Evolutionary conservation across 345 rosid species (phyloP).

Genomic region (Jatropha curcas): DNA sequence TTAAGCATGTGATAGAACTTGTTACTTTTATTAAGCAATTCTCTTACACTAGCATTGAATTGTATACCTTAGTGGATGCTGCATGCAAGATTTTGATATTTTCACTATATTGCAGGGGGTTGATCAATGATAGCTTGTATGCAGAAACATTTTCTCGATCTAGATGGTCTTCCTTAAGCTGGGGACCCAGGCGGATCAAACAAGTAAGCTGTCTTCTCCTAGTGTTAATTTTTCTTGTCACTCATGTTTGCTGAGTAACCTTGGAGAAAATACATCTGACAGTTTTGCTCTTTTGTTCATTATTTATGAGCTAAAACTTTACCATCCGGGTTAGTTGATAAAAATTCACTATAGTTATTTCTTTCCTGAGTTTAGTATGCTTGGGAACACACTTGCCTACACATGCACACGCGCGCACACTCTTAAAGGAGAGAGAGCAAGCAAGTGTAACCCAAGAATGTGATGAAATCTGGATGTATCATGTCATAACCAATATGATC

Average conservation of each 20-base stretch:
- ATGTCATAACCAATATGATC: not conserved
- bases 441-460: not conserved
- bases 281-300: not conserved
- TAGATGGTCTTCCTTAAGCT: constrained; percentile 78
- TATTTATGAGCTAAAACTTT: not conserved
- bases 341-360: not conserved
- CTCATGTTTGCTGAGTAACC: not conserved
- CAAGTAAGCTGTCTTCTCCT: constrained; percentile 49
- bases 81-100: constrained; percentile 10
- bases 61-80: not conserved
- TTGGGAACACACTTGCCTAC: not conserved
- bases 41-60: constrained; percentile 3
- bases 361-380: not conserved
- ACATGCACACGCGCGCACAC: no score
- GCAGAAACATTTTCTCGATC: constrained; percentile 75
- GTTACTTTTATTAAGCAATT: not conserved
- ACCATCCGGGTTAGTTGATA: not conserved
- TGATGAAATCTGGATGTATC: not conserved
- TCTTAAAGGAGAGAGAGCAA: no score
- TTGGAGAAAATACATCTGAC: not conserved
- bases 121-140: constrained; percentile 72
- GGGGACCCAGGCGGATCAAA: constrained; percentile 92
- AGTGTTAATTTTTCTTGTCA: not conserved
- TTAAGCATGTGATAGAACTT: not conserved
- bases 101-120: constrained; percentile 49